Evolutionary conservation across 2,329 filamentous ascomycete genomes (phyloP).

Genomic region (Phaeomoniella chlamydospora): DNA sequence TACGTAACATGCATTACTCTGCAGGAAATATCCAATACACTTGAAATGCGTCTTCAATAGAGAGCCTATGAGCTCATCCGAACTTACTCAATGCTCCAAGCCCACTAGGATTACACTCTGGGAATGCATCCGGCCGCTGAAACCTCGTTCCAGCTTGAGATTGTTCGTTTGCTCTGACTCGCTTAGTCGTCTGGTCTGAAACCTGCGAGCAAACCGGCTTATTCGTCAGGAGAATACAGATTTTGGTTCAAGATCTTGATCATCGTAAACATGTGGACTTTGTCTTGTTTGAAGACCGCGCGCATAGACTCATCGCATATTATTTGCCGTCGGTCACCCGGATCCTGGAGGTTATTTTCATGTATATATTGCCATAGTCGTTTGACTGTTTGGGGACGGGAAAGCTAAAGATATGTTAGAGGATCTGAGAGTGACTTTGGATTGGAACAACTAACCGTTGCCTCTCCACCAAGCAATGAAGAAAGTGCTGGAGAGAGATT

Average conservation of each 20-base stretch:
- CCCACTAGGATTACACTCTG: too few relatives aligned
- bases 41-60: too few relatives aligned
- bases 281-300: constrained; percentile 79
- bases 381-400: constrained; percentile 90
- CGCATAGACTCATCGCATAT: constrained; percentile 83
- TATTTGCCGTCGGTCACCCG: constrained; percentile 82
- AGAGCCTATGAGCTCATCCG: too few relatives aligned
- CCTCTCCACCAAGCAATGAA: constrained; percentile 27
- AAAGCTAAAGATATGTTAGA: constrained; percentile 45
- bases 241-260: constrained; percentile 90
- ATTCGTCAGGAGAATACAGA: constrained; percentile 72
- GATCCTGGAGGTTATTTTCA: constrained; percentile 74
- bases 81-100: too few relatives aligned
- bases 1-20: too few relatives aligned
- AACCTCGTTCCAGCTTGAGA: too few relatives aligned
- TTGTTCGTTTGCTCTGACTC: too few relatives aligned
- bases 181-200: too few relatives aligned
- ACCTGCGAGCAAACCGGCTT: constrained; percentile 8
- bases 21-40: too few relatives aligned
- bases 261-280: constrained; percentile 98
- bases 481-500: constrained; percentile 29
- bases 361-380: constrained; percentile 95
- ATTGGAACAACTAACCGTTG: constrained; percentile 20
- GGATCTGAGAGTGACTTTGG: constrained; percentile 1
- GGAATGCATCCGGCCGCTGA: too few relatives aligned